phyloP scores from a whole-genome alignment of 75 land plant genomes.

The Sequoiadendron giganteum region DNA sequence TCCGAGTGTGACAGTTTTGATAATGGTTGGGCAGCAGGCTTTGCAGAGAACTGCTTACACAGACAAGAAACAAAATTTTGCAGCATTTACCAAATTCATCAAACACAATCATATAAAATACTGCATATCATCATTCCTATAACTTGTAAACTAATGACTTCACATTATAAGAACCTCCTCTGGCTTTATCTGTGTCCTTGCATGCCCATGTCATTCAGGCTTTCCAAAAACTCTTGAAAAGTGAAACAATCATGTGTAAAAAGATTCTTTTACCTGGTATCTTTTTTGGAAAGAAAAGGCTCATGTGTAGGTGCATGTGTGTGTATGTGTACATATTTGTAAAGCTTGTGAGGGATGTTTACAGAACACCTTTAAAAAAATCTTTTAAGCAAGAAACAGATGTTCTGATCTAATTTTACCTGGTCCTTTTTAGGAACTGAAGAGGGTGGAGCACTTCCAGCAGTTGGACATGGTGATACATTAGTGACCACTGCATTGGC shows the following conservation, averaged over 20 bases:
- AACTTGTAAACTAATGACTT: not conserved
- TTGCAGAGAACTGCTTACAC: slow-evolving; percentile 4
- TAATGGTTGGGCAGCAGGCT: not conserved
- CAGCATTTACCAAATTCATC: not conserved
- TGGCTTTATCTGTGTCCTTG: not conserved
- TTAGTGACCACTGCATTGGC: slow-evolving; percentile 12
- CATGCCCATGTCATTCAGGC: not conserved
- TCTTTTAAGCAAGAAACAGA: too few species aligned
- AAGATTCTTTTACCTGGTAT: not conserved
- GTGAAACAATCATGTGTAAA: not conserved
- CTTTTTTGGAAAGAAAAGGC: not conserved
- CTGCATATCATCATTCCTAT: not conserved
- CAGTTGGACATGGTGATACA: not conserved
- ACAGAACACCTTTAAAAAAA: too few species aligned
- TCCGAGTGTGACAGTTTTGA: not conserved
- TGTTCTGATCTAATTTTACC: not conserved
- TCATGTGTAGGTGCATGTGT: too few species aligned
- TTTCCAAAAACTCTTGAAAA: not conserved
- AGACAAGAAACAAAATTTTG: not conserved
- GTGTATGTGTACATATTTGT: too few species aligned
- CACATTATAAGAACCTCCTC: not conserved
- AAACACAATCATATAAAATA: not conserved
- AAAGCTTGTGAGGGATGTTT: too few species aligned
- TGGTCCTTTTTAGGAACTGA: slow-evolving; percentile 7
- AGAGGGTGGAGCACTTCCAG: not conserved